A percentile compares a stretch with the other conserved stretches of the same genome.
phyloP scores from a whole-genome alignment of 345 rosid species.

The Gossypium australe region DNA sequence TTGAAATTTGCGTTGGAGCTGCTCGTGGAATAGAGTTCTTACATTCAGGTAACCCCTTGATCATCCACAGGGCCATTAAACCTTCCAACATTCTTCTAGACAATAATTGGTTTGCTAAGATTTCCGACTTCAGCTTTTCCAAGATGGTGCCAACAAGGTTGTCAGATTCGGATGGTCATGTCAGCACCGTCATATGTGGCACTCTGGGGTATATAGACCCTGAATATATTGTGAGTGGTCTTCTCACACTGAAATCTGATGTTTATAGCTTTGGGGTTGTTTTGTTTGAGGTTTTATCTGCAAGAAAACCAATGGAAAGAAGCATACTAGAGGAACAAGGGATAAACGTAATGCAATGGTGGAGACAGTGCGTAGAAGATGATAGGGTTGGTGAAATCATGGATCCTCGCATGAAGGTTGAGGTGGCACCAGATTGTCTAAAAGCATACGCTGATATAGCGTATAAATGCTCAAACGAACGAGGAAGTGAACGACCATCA shows the following conservation, averaged over 20 bases:
- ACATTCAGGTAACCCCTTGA: constrained; percentile 25
- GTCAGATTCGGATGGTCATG: constrained; percentile 25
- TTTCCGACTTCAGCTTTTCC: constrained; percentile 28
- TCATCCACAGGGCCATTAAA: constrained; percentile 31
- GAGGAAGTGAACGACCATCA: constrained; percentile 26
- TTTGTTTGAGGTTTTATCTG: constrained; percentile 31
- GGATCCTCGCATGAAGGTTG: constrained; percentile 22
- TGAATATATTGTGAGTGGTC: constrained; percentile 22
- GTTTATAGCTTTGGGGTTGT: constrained; percentile 40
- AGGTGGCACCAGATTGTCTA: constrained; percentile 27
- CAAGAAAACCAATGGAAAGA: constrained; percentile 20
- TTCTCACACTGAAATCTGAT: constrained; percentile 28
- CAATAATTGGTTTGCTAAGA: constrained; percentile 32
- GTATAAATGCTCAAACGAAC: constrained; percentile 27
- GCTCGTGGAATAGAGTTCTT: constrained; percentile 36
- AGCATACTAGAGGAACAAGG: constrained; percentile 14
- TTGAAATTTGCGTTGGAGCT: constrained; percentile 34
- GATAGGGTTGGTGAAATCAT: constrained; percentile 27
- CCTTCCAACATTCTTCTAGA: constrained; percentile 29
- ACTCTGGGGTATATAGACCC: constrained; percentile 33
- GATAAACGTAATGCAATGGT: constrained; percentile 24
- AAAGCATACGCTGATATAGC: constrained; percentile 30
- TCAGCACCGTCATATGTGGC: constrained; percentile 23
- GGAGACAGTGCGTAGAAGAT: constrained; percentile 27
- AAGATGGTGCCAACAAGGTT: constrained; percentile 39